Evolutionary conservation across 2,329 filamentous ascomycete species (phyloP), one percentile per base, ranked within the genome.

Genomic region (Ustulina deusta): DNA sequence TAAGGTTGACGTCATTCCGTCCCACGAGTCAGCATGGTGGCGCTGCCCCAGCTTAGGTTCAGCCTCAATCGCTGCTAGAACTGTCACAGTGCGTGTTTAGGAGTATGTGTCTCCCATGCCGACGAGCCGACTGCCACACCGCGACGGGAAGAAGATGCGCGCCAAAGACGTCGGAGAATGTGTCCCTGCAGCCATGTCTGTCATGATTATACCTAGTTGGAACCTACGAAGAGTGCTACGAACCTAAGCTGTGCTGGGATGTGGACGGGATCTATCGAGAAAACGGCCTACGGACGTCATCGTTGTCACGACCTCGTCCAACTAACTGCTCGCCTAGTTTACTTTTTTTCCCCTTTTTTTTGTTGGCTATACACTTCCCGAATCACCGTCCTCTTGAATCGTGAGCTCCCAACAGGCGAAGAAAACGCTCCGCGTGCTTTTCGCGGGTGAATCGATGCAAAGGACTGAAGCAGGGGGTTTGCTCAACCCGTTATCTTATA

Each of bases 1-100:
- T 34, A 40, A 38, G 25, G 36, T 15, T 44, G 46, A 62, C 63
- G 63, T 66, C 63, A 66, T 61, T 17, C 20, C 22, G 40, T 55
- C 38, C 15, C 7, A n/a, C 40, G 38, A 51, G 63, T 55, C 32
- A 55, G 38, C 3, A n/a, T 17, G 52, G 13, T 49, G 40, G 29
- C 48, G 32, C 25, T 25, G 20, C 27, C 52, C 57, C 36, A 32
- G 56, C 42, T 25, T 49, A 54, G 57, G 17, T 22, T 38, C 56
- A 49, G 34, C 57, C 51, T 38, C 34, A 59, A n/a, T 6, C 38
- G 17, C 17, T 32, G 38, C 36, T 6, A n/a, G 29, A 10, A 59
- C 42, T 17, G 20, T 20, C 27, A 64, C 36, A 38, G 61, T 58
- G 54, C 44, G 32, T 25, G 27, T 42, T 36, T 36, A 42, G 20